Conservation (phyloP, 768 basidiomycete genomes). For the Daedaleopsis sinensis region DNA sequence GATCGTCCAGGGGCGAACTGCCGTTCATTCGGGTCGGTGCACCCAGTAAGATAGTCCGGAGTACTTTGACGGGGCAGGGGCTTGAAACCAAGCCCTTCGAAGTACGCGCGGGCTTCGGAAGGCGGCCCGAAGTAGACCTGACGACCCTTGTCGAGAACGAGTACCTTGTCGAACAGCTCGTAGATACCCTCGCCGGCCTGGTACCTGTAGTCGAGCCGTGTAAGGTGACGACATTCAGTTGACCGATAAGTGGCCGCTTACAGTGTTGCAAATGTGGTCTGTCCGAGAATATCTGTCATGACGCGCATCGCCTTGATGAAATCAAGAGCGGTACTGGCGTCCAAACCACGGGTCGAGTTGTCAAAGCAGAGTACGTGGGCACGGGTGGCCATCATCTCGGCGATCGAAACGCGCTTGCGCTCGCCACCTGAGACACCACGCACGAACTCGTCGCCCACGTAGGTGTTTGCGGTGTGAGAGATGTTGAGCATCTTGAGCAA, state of each 20-base stretch:
- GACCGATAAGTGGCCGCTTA: constrained; percentile 35
- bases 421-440: constrained; percentile 82
- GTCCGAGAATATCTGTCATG: constrained; percentile 81
- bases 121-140: constrained; percentile 83
- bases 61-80: constrained; percentile 82
- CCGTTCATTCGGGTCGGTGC: constrained; percentile 86
- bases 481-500: constrained; percentile 84
- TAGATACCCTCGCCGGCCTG: constrained; percentile 82
- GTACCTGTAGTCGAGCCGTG: constrained; percentile 26
- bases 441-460: constrained; percentile 87
- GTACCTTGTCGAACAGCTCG: constrained; percentile 83
- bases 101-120: constrained; percentile 75
- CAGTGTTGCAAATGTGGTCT: constrained; percentile 81
- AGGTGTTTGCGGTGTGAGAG: constrained; percentile 73
- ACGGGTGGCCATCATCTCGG: constrained; percentile 85
- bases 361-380: constrained; percentile 85
- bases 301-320: constrained; percentile 78
- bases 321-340: constrained; percentile 88
- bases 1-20: constrained; percentile 70
- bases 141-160: constrained; percentile 79
- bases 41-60: constrained; percentile 83
- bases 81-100: constrained; percentile 73
- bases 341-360: constrained; percentile 79
- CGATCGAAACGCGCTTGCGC: constrained; percentile 79
- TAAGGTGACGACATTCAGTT: neutral